These are phyloP conservation scores for Tulasnella sp. DNA, from an alignment of 768 basidiomycete genomes.

Conservation along the genomic window DNA sequence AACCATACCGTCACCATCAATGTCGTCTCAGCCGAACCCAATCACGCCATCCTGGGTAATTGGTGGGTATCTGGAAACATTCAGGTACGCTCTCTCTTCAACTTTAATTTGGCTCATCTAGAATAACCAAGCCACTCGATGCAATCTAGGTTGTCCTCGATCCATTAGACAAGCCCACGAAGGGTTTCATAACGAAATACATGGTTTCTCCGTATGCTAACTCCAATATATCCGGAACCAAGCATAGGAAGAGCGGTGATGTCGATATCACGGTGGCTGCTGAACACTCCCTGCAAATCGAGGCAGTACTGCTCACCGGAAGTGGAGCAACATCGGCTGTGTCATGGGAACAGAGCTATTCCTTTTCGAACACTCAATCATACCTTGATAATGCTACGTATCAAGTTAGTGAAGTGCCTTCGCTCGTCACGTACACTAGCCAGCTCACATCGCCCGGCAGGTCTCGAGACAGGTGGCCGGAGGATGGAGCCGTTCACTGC, in stretches of 20 bases:
- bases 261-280: conserved; percentile 63
- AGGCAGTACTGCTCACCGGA: conserved; percentile 58
- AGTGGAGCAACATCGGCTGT: conserved; percentile 55
- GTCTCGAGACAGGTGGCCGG: conserved; percentile 45
- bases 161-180: background rate
- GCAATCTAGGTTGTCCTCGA: background rate
- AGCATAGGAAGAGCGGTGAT: conserved; percentile 40
- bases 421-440: background rate
- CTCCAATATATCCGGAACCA: background rate
- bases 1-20: conserved; percentile 70
- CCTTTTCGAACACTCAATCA: conserved; percentile 60
- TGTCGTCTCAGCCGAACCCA: conserved; percentile 62
- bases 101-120: background rate
- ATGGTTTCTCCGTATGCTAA: background rate
- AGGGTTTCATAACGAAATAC: background rate
- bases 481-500: conserved; percentile 49
- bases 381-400: conserved; percentile 49
- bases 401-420: conserved; percentile 49
- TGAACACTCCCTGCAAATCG: conserved; percentile 54
- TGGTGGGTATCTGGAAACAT: conserved; percentile 55
- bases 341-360: conserved; percentile 57
- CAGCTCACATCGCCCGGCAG: background rate
- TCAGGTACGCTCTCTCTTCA: conserved; percentile 41
- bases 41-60: conserved; percentile 65
- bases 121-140: background rate